A percentile compares a stretch with the other conserved stretches of the same genome.
phyloP scores from a whole-genome alignment of 805 yeast genomes.

The Scheffersomyces lignosus region DNA sequence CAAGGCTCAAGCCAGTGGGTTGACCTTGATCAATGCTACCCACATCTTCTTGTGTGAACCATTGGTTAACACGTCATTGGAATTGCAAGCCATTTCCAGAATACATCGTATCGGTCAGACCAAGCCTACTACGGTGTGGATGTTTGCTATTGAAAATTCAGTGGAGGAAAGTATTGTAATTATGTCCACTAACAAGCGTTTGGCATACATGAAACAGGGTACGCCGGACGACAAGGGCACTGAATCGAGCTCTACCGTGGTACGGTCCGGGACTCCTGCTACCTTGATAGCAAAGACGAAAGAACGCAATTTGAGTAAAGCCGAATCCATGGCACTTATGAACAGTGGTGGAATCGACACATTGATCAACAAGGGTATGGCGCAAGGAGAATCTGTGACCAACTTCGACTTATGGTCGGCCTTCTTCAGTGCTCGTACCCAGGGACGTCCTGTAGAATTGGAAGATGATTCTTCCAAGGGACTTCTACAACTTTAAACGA shows the following conservation, averaged over 20 bases:
- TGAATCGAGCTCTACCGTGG: background rate
- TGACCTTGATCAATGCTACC: conserved; percentile 87
- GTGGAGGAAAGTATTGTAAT: conserved; percentile 86
- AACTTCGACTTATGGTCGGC: conserved; percentile 63
- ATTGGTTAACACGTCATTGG: conserved; percentile 80
- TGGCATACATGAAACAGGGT: conserved; percentile 38
- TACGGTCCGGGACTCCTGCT: no score
- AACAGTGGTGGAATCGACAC: conserved; percentile 51
- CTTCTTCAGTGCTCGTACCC: conserved; percentile 42
- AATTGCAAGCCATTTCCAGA: conserved; percentile 88
- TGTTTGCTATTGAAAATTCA: conserved; percentile 77
- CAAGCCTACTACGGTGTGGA: conserved; percentile 84
- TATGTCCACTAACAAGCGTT: conserved; percentile 62
- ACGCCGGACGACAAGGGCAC: conserved; percentile 5
- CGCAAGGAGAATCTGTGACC: conserved; percentile 60
- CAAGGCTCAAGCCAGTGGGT: conserved; percentile 84
- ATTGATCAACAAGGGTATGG: conserved; percentile 40
- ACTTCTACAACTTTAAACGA: no score
- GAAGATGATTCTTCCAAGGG: no score
- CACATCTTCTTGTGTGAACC: conserved; percentile 95
- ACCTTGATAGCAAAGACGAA: conserved; percentile 18
- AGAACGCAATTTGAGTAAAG: conserved; percentile 34
- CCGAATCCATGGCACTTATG: conserved; percentile 56
- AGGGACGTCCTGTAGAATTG: background rate
- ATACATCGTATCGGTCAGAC: conserved; percentile 92